Percentiles rank a stretch among this genome's conserved stretches.
phyloP scores from a whole-genome alignment of 139 green algal species.

The Coelastrella sp. region DNA sequence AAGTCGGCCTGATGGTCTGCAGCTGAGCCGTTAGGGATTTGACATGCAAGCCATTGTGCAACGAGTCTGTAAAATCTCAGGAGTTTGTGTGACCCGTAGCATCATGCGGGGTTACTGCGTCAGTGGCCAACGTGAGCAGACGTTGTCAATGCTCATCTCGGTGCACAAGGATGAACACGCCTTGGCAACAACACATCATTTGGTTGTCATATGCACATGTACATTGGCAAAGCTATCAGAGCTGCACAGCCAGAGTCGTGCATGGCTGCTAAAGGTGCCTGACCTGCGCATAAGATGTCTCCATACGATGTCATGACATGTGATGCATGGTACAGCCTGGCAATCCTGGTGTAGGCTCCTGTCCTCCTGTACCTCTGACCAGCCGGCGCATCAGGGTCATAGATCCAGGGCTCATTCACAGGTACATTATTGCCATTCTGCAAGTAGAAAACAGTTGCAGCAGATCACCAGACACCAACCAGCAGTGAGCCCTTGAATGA shows the following conservation, averaged over 20 bases:
- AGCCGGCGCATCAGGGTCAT: not conserved
- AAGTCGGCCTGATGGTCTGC: too few species aligned
- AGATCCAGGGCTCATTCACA: constrained; percentile 27
- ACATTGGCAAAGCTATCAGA: not conserved
- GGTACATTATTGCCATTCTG: constrained; percentile 13
- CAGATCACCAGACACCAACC: too few species aligned
- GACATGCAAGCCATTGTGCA: too few species aligned
- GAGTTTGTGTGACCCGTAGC: too few species aligned
- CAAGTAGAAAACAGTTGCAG: not conserved
- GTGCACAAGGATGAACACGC: too few species aligned
- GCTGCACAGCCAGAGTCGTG: not conserved
- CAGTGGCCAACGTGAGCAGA: too few species aligned
- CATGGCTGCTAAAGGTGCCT: not conserved
- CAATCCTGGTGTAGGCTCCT: constrained; percentile 10
- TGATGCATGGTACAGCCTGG: not conserved
- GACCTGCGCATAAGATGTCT: not conserved
- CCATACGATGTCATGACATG: constrained; percentile 16
- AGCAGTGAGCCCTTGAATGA: too few species aligned
- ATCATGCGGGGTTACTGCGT: too few species aligned
- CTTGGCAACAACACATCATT: too few species aligned
- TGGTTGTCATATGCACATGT: not conserved
- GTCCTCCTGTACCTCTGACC: not conserved
- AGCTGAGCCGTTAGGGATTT: too few species aligned
- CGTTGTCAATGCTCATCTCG: too few species aligned
- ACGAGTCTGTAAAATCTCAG: too few species aligned